phyloP scores from a whole-genome alignment of 768 basidiomycete genomes.

The Phylloporus sp. region DNA sequence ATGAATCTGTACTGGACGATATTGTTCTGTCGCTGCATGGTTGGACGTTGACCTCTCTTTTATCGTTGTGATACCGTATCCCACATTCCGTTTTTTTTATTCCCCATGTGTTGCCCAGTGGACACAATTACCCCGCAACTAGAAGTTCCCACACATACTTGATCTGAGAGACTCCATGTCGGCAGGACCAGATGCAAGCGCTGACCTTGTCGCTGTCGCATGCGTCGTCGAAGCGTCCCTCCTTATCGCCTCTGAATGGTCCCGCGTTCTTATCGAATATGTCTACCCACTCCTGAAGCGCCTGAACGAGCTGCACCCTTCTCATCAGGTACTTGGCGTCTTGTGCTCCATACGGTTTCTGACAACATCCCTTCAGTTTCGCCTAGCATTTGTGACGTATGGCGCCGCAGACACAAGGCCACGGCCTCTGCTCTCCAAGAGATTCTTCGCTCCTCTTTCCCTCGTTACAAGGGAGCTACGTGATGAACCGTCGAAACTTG shows the following conservation, averaged over 20 bases:
- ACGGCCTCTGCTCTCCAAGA: constrained; percentile 51
- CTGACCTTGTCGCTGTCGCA: constrained; percentile 45
- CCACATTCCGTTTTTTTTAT: constrained; percentile 14
- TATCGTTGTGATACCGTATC: constrained; percentile 10
- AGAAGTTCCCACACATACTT: constrained; percentile 2
- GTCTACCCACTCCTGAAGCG: constrained; percentile 50
- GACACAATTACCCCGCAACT: neutral
- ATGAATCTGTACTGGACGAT: constrained; percentile 13
- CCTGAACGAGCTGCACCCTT: constrained; percentile 40
- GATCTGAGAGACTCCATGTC: constrained; percentile 21
- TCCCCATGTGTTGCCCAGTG: neutral
- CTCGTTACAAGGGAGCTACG: constrained; percentile 43
- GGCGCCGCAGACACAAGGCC: constrained; percentile 55
- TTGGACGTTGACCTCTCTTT: neutral
- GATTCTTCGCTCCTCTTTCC: constrained; percentile 49
- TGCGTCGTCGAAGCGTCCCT: constrained; percentile 62
- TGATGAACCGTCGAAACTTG: constrained; percentile 45
- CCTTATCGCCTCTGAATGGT: constrained; percentile 52
- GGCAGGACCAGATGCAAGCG: constrained; percentile 8
- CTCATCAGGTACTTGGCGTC: constrained; percentile 33
- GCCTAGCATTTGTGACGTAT: constrained; percentile 60
- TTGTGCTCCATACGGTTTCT: neutral
- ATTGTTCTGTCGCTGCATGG: constrained; percentile 1
- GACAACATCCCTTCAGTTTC: constrained; percentile 26
- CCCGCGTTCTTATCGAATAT: constrained; percentile 43